Percentiles rank a stretch among this genome's conserved stretches.
phyloP scores from a whole-genome alignment of 75 land plant species.

The Pinus tabuliformis region DNA sequence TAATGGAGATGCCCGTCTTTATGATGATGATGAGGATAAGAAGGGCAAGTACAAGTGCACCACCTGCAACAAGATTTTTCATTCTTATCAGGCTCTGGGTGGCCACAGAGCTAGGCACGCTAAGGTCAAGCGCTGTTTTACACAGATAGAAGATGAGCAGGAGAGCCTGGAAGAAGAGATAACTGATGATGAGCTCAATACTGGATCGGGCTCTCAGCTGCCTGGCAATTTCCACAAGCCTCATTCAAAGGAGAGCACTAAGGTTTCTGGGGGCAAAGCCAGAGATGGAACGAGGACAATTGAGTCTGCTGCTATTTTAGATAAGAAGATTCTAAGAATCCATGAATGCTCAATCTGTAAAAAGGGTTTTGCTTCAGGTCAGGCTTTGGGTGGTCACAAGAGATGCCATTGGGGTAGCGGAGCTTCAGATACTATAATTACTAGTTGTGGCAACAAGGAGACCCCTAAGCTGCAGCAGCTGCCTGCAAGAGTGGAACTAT shows the following conservation, averaged over 20 bases:
- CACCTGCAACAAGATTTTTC: slow-evolving; percentile 40
- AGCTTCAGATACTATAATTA: not conserved
- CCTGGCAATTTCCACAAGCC: not conserved
- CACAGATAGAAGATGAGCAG: slow-evolving; percentile 3
- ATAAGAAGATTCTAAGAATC: slow-evolving; percentile 12
- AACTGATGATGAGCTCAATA: not conserved
- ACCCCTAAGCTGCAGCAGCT: too few species aligned
- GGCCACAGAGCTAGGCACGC: slow-evolving; percentile 55
- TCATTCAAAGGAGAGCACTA: not conserved
- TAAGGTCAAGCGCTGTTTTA: slow-evolving; percentile 48
- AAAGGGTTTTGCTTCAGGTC: slow-evolving; percentile 44
- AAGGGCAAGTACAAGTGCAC: slow-evolving; percentile 36
- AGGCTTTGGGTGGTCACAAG: slow-evolving; percentile 69
- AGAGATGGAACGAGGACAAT: too few species aligned
- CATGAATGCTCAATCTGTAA: slow-evolving; percentile 61
- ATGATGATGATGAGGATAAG: slow-evolving; percentile 14
- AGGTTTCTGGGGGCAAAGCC: not conserved
- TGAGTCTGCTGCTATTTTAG: too few species aligned
- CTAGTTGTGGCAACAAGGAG: too few species aligned
- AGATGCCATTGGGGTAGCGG: slow-evolving; percentile 44
- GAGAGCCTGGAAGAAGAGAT: too few species aligned
- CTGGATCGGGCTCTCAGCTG: slow-evolving; percentile 14
- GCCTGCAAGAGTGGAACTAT: not conserved
- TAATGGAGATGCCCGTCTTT: not conserved
- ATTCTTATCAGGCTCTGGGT: slow-evolving; percentile 51